These are phyloP conservation scores for Halteria grandinella DNA, from an alignment of 73 alveolate species.

Conservation along the genomic window DNA sequence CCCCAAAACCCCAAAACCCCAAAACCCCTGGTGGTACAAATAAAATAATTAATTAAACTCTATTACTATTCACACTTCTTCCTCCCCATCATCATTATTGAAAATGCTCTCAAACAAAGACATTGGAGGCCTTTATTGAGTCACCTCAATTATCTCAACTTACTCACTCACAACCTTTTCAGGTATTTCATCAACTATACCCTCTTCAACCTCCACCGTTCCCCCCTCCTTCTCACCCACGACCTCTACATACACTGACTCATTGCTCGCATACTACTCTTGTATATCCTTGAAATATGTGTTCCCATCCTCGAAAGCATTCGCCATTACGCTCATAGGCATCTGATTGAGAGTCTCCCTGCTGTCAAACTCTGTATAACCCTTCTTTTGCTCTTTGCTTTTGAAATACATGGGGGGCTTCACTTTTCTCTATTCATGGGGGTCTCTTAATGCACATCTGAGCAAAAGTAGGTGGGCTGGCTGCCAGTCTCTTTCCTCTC, in stretches of 20 bases:
- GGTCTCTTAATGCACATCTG: slow-evolving; percentile 34
- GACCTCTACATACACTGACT: no score
- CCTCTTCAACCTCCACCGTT: background rate
- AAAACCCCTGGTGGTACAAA: no score
- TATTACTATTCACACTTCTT: slow-evolving; percentile 9
- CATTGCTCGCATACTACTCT: background rate
- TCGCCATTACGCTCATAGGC: slow-evolving; percentile 34
- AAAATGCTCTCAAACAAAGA: slow-evolving; percentile 27
- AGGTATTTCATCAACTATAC: background rate
- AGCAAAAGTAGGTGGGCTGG: slow-evolving; percentile 3
- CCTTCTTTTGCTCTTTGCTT: background rate
- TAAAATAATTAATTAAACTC: no score
- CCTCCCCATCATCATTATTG: slow-evolving; percentile 28
- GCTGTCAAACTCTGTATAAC: slow-evolving; percentile 1
- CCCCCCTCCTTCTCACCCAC: no score
- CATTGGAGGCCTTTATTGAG: slow-evolving; percentile 15
- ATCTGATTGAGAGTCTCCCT: slow-evolving; percentile 4
- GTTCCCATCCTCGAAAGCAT: slow-evolving; percentile 18
- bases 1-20: no score
- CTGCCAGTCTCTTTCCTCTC: slow-evolving; percentile 39
- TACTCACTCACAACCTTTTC: background rate
- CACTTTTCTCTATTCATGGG: slow-evolving; percentile 27
- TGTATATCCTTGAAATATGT: slow-evolving; percentile 5
- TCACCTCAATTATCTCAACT: slow-evolving; percentile 1
- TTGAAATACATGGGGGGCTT: slow-evolving; percentile 39